Base-by-base conservation (phyloP, 495 filamentous ascomycete species). In the Monascus purpureus region DNA sequence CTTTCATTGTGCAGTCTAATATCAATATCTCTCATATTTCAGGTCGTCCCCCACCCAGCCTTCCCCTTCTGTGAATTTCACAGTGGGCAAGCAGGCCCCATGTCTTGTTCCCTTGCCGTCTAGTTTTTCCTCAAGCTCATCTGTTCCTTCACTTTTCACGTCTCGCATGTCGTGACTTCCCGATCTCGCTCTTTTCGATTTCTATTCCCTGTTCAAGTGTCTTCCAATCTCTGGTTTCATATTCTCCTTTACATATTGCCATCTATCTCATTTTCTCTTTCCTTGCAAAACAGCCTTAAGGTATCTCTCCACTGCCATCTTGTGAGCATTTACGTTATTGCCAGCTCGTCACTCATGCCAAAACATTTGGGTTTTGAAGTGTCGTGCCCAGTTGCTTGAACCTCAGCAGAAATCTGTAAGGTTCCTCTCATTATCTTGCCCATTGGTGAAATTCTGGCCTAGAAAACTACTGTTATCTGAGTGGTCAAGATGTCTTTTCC, bases 401-500 rank as follows among this genome's bases (percentile, higher is more conserved):
- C n/a, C n/a, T n/a, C n/a, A n/a, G n/a, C n/a, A n/a, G n/a, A n/a
- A n/a, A n/a, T n/a, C n/a, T n/a, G n/a, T n/a, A n/a, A n/a, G n/a
- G n/a, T n/a, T n/a, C n/a, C n/a, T n/a, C n/a, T n/a, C n/a, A 8
- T 35, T n/a, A 31, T 40, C 11, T 31, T 27, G 25, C 13, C 25
- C 25, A 27, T 3, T 4, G 5, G 11, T 13, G 11, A 27, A 5
- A 27, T 12, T 27, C n/a, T n/a, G n/a, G n/a, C n/a, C n/a, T n/a
- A n/a, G n/a, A n/a, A n/a, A 33, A 25, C 2, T 6, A 19, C 25
- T 38, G 8, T 14, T 33, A 14, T 38, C 23, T 13, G 20, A 27
- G 33, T 24, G 25, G 25, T 23, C 33, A 46, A 31, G 3, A 59
- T 61, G 52, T 45, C 54, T 28, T 42, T 50, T 17, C 29, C 52